A percentile compares a stretch with the other conserved stretches of the same genome.
Evolutionary conservation across 73 alveolate genomes (phyloP).

Genomic region (Paramecium tetraurelia): DNA sequence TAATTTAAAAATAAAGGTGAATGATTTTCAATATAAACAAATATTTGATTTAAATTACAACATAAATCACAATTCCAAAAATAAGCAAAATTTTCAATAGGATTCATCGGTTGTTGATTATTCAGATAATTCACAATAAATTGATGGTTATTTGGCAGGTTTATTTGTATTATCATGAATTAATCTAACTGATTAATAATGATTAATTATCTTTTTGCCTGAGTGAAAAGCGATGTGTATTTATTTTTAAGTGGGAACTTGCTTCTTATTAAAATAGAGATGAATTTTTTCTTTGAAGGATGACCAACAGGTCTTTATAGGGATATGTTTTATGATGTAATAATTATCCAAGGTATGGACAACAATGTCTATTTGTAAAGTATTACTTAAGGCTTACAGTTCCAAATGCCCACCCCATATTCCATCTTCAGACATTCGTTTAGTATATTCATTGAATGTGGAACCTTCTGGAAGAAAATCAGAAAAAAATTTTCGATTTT

Average conservation of each 20-base stretch:
- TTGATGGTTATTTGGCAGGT: constrained; percentile 27
- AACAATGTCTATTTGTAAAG: constrained; percentile 68
- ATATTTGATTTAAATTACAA: not conserved
- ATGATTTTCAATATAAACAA: not conserved
- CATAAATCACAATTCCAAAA: not conserved
- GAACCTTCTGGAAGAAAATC: constrained; percentile 86
- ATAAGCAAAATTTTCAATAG: not conserved
- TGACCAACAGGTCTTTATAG: not conserved
- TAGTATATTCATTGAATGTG: constrained; percentile 76
- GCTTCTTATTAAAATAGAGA: constrained; percentile 67
- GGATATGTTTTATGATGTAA: not conserved
- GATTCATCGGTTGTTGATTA: constrained; percentile 20
- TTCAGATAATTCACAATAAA: not conserved
- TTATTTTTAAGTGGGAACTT: constrained; percentile 54
- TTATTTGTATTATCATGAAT: constrained; percentile 72
- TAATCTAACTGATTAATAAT: constrained; percentile 79
- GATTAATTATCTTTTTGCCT: constrained; percentile 68
- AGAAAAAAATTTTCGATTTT: constrained; percentile 63
- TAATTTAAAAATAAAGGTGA: not conserved
- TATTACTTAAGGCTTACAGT: constrained; percentile 71
- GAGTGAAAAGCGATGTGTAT: constrained; percentile 79
- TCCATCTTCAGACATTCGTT: constrained; percentile 72
- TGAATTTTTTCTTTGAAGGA: constrained; percentile 60
- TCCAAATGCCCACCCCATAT: constrained; percentile 93
- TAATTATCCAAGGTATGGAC: constrained; percentile 78